Conservation (phyloP, 768 basidiomycete genomes). For the Russula emetica region DNA sequence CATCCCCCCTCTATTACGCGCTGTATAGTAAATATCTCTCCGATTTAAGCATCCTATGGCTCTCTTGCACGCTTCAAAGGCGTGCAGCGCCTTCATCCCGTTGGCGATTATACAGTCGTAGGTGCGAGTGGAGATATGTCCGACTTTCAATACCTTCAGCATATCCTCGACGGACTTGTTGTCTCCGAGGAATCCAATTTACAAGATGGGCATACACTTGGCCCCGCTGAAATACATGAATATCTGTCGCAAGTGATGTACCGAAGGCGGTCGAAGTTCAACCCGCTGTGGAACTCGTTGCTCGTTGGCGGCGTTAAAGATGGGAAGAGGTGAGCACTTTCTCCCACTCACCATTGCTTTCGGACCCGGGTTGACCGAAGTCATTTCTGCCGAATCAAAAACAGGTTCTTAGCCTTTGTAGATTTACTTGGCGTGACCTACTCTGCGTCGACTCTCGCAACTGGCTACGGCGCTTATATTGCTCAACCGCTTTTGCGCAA, state of each 20-base stretch:
- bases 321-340: slow-evolving; percentile 59
- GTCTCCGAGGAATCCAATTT: slow-evolving; percentile 68
- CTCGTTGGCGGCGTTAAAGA: slow-evolving; percentile 90
- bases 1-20: neutral
- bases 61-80: slow-evolving; percentile 97
- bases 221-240: slow-evolving; percentile 88
- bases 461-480: slow-evolving; percentile 90
- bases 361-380: neutral
- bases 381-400: neutral
- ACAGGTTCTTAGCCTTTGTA: slow-evolving; percentile 88
- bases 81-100: slow-evolving; percentile 78
- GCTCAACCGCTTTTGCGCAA: slow-evolving; percentile 90
- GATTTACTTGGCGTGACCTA: slow-evolving; percentile 98
- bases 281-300: slow-evolving; percentile 94
- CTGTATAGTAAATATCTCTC: neutral
- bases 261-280: slow-evolving; percentile 74
- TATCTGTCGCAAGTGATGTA: slow-evolving; percentile 92
- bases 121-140: slow-evolving; percentile 96
- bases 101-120: slow-evolving; percentile 80
- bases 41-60: slow-evolving; percentile 78
- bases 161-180: slow-evolving; percentile 69
- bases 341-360: neutral
- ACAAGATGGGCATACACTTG: slow-evolving; percentile 79
- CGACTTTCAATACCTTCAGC: slow-evolving; percentile 93
- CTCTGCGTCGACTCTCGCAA: slow-evolving; percentile 86